These are phyloP conservation scores for Calvatia gigantea DNA, from an alignment of 768 basidiomycete genomes.

Conservation along the genomic window DNA sequence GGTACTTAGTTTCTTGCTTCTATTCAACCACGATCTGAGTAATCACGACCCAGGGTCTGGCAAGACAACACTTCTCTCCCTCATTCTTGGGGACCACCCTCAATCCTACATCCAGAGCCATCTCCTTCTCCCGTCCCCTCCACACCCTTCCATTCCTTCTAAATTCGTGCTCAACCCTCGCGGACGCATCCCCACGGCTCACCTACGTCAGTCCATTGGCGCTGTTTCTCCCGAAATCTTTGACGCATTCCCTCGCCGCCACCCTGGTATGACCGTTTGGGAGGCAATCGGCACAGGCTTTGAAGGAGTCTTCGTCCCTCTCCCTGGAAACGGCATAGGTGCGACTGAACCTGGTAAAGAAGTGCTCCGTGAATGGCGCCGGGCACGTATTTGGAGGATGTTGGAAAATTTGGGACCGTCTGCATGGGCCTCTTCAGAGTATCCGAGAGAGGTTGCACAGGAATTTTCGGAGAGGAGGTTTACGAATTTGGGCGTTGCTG, in stretches of 20 bases:
- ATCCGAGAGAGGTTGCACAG: not conserved
- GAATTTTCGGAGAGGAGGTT: conserved; percentile 53
- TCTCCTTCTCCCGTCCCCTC: conserved; percentile 26
- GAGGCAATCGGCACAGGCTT: conserved; percentile 88
- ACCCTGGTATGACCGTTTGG: conserved; percentile 59
- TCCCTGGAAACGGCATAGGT: conserved; percentile 39
- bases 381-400: conserved; percentile 47
- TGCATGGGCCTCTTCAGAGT: conserved; percentile 33
- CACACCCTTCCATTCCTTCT: conserved; percentile 42
- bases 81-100: conserved; percentile 93
- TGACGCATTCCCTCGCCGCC: conserved; percentile 81
- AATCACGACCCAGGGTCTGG: conserved; percentile 65
- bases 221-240: conserved; percentile 87
- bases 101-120: conserved; percentile 80
- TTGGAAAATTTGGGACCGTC: conserved; percentile 60
- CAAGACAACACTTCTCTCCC: conserved; percentile 88
- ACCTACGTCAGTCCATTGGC: conserved; percentile 65
- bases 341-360: conserved; percentile 28
- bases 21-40: not conserved
- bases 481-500: conserved; percentile 61
- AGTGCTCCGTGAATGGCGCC: conserved; percentile 30
- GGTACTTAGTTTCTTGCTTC: conserved; percentile 40
- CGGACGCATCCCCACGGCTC: conserved; percentile 60
- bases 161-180: conserved; percentile 63
- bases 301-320: conserved; percentile 73